A percentile compares a stretch with the other conserved stretches of the same genome.
phyloP scores from a whole-genome alignment of 768 basidiomycete species.

The Agrocybe praecox region DNA sequence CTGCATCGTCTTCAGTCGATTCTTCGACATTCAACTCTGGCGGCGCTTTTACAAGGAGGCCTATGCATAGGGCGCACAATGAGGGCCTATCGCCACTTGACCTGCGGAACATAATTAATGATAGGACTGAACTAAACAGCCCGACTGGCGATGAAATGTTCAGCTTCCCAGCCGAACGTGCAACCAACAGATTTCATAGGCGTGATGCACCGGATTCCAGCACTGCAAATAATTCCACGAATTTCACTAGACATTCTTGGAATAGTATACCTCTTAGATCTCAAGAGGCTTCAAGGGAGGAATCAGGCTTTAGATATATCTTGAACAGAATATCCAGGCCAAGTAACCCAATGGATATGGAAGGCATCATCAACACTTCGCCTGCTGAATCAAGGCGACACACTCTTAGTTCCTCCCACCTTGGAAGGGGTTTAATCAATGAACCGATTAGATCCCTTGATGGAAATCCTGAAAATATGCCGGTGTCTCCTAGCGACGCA shows the following conservation, averaged over 20 bases:
- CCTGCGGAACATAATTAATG: background rate
- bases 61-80: background rate
- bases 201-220: too few relatives aligned
- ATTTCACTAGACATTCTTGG: too few relatives aligned
- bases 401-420: background rate
- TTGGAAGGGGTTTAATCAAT: background rate
- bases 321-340: background rate
- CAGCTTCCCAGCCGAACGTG: too few relatives aligned
- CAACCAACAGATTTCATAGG: too few relatives aligned
- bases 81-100: background rate
- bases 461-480: background rate
- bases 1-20: background rate
- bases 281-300: background rate
- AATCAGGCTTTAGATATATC: background rate
- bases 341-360: background rate
- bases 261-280: too few relatives aligned
- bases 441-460: background rate
- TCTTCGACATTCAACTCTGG: background rate
- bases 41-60: background rate
- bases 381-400: background rate
- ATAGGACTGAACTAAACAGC: background rate
- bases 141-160: background rate
- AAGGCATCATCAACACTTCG: background rate
- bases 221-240: too few relatives aligned
- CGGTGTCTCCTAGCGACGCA: slow-evolving; percentile 6